These are phyloP conservation scores for Berberis vulgaris DNA, from an alignment of 164 flowering plant species.

Conservation along the genomic window DNA sequence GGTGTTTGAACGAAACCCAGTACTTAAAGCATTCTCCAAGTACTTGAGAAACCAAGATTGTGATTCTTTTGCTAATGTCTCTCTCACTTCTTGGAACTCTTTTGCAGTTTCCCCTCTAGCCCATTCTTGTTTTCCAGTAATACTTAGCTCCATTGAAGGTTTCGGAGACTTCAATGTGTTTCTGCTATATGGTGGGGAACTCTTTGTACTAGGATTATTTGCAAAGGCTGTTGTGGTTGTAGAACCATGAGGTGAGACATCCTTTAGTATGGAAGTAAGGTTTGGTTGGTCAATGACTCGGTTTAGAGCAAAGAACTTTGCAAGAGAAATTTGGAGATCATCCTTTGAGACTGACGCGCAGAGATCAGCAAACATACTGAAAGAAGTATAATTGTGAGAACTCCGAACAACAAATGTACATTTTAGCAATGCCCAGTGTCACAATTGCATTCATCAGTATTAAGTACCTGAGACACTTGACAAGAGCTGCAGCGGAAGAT, in stretches of 20 bases:
- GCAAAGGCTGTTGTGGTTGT: conserved; percentile 6
- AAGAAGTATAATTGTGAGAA: conserved; percentile 6
- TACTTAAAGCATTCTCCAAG: conserved; percentile 57
- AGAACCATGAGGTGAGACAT: conserved; percentile 18
- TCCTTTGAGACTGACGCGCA: conserved; percentile 50
- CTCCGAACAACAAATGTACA: not conserved
- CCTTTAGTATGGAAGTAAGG: conserved; percentile 13
- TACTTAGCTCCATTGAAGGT: conserved; percentile 27
- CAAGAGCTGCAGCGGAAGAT: conserved; percentile 48
- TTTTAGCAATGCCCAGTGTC: not conserved
- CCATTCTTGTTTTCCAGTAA: conserved; percentile 64
- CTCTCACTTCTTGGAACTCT: conserved; percentile 43
- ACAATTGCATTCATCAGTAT: not conserved
- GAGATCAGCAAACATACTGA: conserved; percentile 75
- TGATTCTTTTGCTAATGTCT: conserved; percentile 41
- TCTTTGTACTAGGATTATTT: conserved; percentile 27
- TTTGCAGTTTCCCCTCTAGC: conserved; percentile 47
- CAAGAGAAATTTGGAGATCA: conserved; percentile 39
- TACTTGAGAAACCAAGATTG: conserved; percentile 67
- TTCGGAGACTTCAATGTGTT: conserved; percentile 23
- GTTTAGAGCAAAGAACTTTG: conserved; percentile 67
- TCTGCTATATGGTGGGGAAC: conserved; percentile 11
- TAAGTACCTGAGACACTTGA: conserved; percentile 55
- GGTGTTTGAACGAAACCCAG: conserved; percentile 30
- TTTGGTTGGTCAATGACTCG: conserved; percentile 44